Evolutionary conservation across 148 eudicot species (phyloP), one percentile per base, ranked within the genome.

Genomic region (Chenopodium berlandieri): DNA sequence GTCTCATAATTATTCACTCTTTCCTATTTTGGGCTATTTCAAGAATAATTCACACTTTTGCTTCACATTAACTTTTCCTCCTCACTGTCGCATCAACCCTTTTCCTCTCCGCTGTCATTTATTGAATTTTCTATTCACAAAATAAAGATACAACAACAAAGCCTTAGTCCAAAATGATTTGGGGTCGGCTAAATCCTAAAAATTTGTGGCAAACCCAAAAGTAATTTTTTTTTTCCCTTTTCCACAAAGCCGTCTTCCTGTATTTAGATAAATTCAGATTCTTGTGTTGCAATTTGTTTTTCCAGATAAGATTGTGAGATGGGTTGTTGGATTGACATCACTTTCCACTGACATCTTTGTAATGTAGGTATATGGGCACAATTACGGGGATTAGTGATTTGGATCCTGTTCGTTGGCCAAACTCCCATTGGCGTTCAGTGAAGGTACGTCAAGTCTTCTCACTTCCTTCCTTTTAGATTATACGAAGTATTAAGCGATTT

Each of bases 351-450:
- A 67, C 71, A 13, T 31, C 30, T 13, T 67, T 65, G 69, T 14
- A 31, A 50, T 50, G 14, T 88, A 94, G 98, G 78, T 94, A 92
- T 81, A 94, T 94, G 98, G 98, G 98, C 84, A 92, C 97, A 27
- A 92, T 92, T 65, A 91, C 92, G 23, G 97, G 94, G 65, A 89
- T 92, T 46, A 82, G 97, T 86, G 94, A 91, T 76, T 79, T 87
- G 73, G 97, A 92, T 87, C 87, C 91, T 50, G 88, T 80, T 84
- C 90, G 92, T 67, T 92, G 97, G 97, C 87, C 92, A 75, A 91
- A 86, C 79, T 92, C 97, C 40, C 93, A 92, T 88, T 94, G 98
- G 98, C 93, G 97, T 75, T 94, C 97, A 23, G 97, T 94, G 75
- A 94, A 94, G 97, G 98, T 94, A 83, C 30, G 79, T 76, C 19